Percentiles rank a stretch among this genome's conserved stretches.
These are phyloP conservation scores for Chenopodium suecicum DNA, from an alignment of 148 eudicot genomes.

Conservation along the genomic window DNA sequence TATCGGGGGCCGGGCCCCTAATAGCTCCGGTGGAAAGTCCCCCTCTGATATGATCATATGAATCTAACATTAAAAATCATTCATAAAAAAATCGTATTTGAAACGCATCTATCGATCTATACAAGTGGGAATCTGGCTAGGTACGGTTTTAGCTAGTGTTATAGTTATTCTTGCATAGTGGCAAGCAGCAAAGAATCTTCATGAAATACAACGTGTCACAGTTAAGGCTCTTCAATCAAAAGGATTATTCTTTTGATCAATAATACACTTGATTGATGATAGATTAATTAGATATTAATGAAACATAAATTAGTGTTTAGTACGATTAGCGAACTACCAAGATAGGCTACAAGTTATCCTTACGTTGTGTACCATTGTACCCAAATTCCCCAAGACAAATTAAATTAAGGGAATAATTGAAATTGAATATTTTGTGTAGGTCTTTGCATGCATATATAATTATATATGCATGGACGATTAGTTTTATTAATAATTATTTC, in stretches of 20 bases:
- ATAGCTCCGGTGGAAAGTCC: no score
- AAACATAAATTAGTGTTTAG: background rate
- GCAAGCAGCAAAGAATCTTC: conserved; percentile 10
- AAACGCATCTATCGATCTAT: no score
- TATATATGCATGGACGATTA: background rate
- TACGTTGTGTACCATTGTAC: background rate
- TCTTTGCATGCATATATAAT: background rate
- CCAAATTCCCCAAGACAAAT: no score
- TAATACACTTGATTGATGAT: background rate
- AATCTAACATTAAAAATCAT: no score
- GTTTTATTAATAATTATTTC: no score
- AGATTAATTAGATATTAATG: background rate
- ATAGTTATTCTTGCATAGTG: background rate
- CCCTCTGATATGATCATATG: no score
- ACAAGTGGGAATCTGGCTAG: background rate
- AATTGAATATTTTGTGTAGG: background rate
- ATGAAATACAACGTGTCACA: conserved; percentile 10
- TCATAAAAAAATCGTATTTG: no score
- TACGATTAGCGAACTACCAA: background rate
- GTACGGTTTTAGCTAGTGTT: background rate
- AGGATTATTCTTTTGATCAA: background rate
- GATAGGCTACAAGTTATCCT: conserved; percentile 7
- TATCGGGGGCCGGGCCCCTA: no score
- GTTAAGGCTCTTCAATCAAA: background rate
- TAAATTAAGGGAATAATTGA: no score